phyloP scores from a whole-genome alignment of 202 grass and related monocot genomes.

The Cymbopogon flexuosus region DNA sequence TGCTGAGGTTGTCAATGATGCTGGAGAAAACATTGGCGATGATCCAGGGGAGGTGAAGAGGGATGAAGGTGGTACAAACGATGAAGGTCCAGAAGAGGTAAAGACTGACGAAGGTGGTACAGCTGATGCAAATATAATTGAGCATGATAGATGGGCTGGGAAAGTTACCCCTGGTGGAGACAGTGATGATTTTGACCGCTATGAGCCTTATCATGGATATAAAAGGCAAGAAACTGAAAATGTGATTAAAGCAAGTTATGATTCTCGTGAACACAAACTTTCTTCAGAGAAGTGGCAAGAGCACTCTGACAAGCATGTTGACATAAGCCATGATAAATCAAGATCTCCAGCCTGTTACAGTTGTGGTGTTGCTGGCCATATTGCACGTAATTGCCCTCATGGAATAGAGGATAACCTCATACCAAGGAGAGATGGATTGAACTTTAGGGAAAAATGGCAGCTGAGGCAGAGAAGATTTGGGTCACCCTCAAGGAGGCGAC shows the following conservation, averaged over 20 bases:
- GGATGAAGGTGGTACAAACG: slow-evolving; percentile 24
- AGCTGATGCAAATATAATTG: slow-evolving; percentile 28
- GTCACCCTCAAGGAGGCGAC: slow-evolving; percentile 12
- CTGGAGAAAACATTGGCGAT: slow-evolving; percentile 17
- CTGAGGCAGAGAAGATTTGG: slow-evolving; percentile 30
- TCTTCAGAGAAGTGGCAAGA: slow-evolving; percentile 24
- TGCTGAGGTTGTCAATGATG: slow-evolving; percentile 7
- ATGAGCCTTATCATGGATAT: slow-evolving; percentile 71
- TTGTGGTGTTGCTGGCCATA: slow-evolving; percentile 35
- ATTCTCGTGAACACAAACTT: slow-evolving; percentile 5
- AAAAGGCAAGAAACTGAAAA: slow-evolving; percentile 31
- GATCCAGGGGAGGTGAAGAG: slow-evolving; percentile 25
- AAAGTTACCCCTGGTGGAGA: slow-evolving; percentile 31
- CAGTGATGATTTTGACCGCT: slow-evolving; percentile 38
- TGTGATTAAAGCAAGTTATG: slow-evolving; percentile 24
- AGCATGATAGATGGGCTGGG: slow-evolving; percentile 54
- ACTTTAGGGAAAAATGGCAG: slow-evolving; percentile 25
- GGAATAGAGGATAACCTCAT: slow-evolving; percentile 13
- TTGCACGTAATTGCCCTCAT: slow-evolving; percentile 26
- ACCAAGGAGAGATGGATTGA: slow-evolving; percentile 31
- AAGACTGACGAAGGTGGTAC: slow-evolving; percentile 16
- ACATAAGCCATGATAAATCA: slow-evolving; percentile 30
- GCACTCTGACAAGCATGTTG: slow-evolving; percentile 23
- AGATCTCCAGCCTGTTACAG: slow-evolving; percentile 45
- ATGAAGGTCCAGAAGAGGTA: slow-evolving; percentile 7